Conservation (phyloP, 768 basidiomycete species). For the Erythrobasidium yunnanense region DNA sequence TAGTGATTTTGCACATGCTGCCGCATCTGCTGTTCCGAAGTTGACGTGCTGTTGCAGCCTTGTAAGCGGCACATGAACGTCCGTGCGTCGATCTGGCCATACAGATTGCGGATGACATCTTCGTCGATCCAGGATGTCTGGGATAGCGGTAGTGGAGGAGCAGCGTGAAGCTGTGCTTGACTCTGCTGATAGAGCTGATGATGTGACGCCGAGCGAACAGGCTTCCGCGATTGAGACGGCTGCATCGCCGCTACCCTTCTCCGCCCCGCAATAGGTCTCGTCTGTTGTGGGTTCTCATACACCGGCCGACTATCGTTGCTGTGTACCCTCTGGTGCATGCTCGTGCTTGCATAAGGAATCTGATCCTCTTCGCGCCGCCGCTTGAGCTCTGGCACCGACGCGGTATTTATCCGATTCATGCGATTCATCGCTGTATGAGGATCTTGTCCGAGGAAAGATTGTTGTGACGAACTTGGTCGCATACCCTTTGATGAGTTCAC, state of each 20-base stretch:
- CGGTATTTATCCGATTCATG: conserved; percentile 4
- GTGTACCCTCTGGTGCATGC: neutral
- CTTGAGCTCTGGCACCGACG: conserved; percentile 13
- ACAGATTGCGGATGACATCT: neutral
- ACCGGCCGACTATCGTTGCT: neutral
- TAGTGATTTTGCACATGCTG: neutral
- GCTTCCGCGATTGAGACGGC: neutral
- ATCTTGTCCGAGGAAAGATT: neutral
- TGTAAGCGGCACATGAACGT: neutral
- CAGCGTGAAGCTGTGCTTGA: neutral
- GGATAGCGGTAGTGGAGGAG: neutral
- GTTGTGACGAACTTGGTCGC: neutral
- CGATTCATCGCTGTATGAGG: too few species aligned
- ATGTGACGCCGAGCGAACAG: neutral
- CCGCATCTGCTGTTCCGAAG: neutral
- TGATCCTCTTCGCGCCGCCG: conserved; percentile 9
- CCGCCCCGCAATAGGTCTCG: neutral
- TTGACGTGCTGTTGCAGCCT: neutral
- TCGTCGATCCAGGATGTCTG: neutral
- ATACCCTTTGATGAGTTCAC: neutral
- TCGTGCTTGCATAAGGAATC: neutral
- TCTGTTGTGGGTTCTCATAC: neutral
- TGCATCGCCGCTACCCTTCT: neutral
- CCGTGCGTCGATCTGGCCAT: neutral
- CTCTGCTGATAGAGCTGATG: conserved; percentile 2